These are phyloP conservation scores for Globisporangium cederbergense DNA, from an alignment of 352 stramenopile species.

Conservation along the genomic window DNA sequence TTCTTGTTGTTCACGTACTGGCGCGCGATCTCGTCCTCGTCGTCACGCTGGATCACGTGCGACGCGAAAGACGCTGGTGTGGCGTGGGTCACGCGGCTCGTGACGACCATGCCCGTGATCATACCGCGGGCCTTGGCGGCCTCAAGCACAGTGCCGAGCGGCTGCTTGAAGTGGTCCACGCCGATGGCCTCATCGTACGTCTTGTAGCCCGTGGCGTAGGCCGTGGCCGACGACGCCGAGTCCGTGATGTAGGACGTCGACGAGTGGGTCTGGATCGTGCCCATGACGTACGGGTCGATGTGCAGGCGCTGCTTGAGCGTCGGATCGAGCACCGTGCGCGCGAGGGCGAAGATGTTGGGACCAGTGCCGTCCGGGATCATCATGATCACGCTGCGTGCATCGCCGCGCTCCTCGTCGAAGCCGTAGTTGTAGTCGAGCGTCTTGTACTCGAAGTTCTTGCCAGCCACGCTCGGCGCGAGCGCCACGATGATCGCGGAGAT, in stretches of 20 bases:
- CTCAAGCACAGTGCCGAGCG: slow-evolving; percentile 59
- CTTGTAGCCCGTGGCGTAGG: slow-evolving; percentile 64
- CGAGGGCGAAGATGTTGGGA: slow-evolving; percentile 60
- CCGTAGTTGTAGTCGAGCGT: slow-evolving; percentile 58
- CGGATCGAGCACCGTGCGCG: slow-evolving; percentile 53
- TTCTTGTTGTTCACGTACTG: slow-evolving; percentile 71
- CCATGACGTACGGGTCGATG: slow-evolving; percentile 54
- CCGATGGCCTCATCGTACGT: slow-evolving; percentile 58
- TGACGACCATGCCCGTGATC: slow-evolving; percentile 69
- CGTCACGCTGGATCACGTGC: slow-evolving; percentile 49
- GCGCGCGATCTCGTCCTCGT: slow-evolving; percentile 49
- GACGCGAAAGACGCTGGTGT: slow-evolving; percentile 54
- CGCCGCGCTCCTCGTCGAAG: slow-evolving; percentile 42
- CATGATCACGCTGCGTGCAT: slow-evolving; percentile 58
- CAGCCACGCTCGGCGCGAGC: slow-evolving; percentile 16
- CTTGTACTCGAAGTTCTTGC: slow-evolving; percentile 55
- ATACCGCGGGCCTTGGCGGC: slow-evolving; percentile 59
- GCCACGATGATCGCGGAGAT: slow-evolving; percentile 26
- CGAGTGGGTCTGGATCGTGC: slow-evolving; percentile 57
- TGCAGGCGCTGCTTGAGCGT: slow-evolving; percentile 50
- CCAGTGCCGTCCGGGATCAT: slow-evolving; percentile 71
- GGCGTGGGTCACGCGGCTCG: slow-evolving; percentile 57
- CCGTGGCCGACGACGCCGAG: slow-evolving; percentile 48
- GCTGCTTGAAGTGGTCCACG: slow-evolving; percentile 52
- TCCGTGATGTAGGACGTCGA: slow-evolving; percentile 69